Percentiles rank a stretch among this genome's conserved stretches.
These are phyloP conservation scores for Dendrobium chrysotoxum DNA, from an alignment of 106 monocot species.

Conservation along the genomic window DNA sequence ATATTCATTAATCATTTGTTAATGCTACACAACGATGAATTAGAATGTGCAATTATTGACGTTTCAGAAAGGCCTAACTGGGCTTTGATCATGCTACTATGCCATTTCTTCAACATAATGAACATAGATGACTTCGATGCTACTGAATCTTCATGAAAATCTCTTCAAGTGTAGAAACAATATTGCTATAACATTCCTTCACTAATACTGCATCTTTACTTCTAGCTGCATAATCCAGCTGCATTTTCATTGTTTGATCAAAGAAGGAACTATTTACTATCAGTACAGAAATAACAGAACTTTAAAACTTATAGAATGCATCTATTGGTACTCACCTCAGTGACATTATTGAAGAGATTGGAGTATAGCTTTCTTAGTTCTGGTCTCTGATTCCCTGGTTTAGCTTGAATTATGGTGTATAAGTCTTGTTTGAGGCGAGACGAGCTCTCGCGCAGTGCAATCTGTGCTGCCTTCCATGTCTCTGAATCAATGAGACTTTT, in stretches of 20 bases:
- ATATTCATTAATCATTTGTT: too few species aligned
- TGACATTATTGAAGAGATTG: conserved; percentile 63
- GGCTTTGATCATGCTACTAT: too few species aligned
- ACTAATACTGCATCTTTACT: conserved; percentile 2
- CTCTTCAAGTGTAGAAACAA: not conserved
- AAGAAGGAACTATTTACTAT: too few species aligned
- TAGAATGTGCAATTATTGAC: too few species aligned
- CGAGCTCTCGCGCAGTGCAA: conserved; percentile 39
- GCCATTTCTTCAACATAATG: too few species aligned
- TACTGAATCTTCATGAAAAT: conserved; percentile 7
- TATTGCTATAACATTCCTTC: conserved; percentile 11
- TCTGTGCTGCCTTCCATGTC: conserved; percentile 46
- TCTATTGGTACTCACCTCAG: conserved; percentile 14
- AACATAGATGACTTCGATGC: too few species aligned
- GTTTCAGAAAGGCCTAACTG: too few species aligned
- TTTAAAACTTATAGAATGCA: too few species aligned
- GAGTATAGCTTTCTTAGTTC: conserved; percentile 52
- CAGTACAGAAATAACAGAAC: too few species aligned
- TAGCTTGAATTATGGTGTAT: conserved; percentile 63
- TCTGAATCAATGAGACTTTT: conserved; percentile 35
- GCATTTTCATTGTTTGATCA: not conserved
- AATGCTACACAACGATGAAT: too few species aligned
- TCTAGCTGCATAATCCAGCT: conserved; percentile 15
- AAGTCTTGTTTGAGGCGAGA: not conserved
- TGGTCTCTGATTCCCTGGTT: conserved; percentile 28